phyloP scores from a whole-genome alignment of 1,139 yeast genomes.

The Yamadazyma diddensiae region DNA sequence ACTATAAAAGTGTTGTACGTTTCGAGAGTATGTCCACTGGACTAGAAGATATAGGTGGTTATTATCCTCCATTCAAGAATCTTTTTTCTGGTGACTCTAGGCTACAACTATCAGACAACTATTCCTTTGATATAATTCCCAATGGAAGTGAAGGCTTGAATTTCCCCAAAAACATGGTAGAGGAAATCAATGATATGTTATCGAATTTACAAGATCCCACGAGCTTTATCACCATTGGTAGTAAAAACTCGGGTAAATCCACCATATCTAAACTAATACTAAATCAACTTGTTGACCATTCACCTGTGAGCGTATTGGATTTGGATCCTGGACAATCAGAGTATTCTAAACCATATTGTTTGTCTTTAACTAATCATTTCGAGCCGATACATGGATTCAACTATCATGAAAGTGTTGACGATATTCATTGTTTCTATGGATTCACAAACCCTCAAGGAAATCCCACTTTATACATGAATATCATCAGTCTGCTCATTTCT shows the following conservation, averaged over 20 bases:
- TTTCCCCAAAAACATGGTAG: conserved; percentile 6
- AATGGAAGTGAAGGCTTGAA: conserved; percentile 19
- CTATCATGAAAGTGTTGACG: conserved; percentile 12
- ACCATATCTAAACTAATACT: conserved; percentile 58
- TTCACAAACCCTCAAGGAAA: conserved; percentile 69
- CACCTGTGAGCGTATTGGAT: conserved; percentile 54
- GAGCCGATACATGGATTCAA: conserved; percentile 27
- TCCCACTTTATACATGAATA: conserved; percentile 54
- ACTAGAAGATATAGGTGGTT: conserved; percentile 41
- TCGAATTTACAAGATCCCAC: conserved; percentile 13
- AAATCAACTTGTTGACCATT: conserved; percentile 32
- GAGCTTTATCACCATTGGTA: conserved; percentile 35
- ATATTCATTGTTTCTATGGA: conserved; percentile 57
- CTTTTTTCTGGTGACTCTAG: conserved; percentile 25
- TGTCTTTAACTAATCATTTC: conserved; percentile 41
- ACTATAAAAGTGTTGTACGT: conserved; percentile 44
- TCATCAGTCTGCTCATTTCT: conserved; percentile 42
- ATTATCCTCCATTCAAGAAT: conserved; percentile 51
- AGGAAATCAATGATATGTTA: conserved; percentile 4
- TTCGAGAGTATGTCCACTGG: conserved; percentile 40
- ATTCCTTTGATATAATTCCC: conserved; percentile 38
- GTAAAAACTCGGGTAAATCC: conserved; percentile 82
- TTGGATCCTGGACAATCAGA: conserved; percentile 94
- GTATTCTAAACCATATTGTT: conserved; percentile 65
- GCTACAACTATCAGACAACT: conserved; percentile 13